These are phyloP conservation scores for Verticillium tricorpus DNA, from an alignment of 2,329 filamentous ascomycete species.

Conservation along the genomic window DNA sequence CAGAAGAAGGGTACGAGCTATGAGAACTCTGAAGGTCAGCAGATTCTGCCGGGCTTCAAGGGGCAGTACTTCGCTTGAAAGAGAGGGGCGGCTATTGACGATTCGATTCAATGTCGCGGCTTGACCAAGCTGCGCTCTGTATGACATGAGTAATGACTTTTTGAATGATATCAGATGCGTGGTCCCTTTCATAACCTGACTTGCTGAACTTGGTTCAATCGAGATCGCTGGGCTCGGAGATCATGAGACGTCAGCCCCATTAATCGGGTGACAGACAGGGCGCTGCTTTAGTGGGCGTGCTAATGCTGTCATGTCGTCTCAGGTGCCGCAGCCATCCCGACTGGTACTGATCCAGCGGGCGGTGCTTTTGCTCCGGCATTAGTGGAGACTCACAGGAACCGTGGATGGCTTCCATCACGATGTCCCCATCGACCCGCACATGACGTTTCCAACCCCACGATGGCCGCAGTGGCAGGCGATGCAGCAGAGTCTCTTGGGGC, in stretches of 20 bases:
- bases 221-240: background rate
- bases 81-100: background rate
- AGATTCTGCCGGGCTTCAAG: conserved; percentile 26
- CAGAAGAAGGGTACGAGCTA: conserved; percentile 21
- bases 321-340: background rate
- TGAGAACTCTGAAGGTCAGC: conserved; percentile 19
- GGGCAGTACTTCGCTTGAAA: conserved; percentile 13
- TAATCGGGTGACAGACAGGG: background rate
- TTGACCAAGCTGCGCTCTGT: background rate
- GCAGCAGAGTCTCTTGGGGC: background rate
- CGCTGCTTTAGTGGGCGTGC: background rate
- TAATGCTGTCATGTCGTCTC: background rate
- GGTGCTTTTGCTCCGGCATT: background rate
- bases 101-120: background rate
- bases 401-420: background rate
- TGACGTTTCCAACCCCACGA: background rate
- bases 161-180: background rate
- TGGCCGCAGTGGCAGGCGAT: background rate
- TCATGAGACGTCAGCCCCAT: background rate
- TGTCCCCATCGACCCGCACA: background rate
- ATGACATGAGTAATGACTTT: background rate
- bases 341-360: background rate
- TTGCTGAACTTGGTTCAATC: background rate
- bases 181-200: too few relatives aligned
- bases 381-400: background rate